These are phyloP conservation scores for Glebionis coronaria DNA, from an alignment of 129 eudicot genomes.

Conservation along the genomic window DNA sequence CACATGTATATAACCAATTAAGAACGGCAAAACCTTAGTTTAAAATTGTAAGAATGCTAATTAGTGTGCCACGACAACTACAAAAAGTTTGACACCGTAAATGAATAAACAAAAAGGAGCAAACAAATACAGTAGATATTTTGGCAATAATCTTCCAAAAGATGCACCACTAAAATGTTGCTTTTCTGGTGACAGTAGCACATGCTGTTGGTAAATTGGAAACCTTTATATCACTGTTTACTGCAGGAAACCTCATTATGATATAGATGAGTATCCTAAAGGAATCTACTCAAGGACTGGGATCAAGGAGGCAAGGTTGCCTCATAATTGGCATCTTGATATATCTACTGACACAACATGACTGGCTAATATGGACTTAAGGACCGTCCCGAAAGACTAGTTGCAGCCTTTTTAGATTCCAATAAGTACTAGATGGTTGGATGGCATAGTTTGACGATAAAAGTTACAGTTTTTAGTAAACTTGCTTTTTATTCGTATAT, in stretches of 20 bases:
- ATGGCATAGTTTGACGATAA: constrained; percentile 13
- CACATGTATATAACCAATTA: too few species aligned
- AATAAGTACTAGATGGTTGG: constrained; percentile 24
- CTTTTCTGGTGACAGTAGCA: constrained; percentile 31
- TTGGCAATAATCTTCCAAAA: constrained; percentile 7
- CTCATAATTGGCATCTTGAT: constrained; percentile 4
- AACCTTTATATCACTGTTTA: constrained; percentile 20
- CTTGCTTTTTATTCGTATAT: constrained; percentile 5
- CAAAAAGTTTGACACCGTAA: neutral
- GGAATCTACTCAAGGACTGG: constrained; percentile 12
- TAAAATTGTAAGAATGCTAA: neutral
- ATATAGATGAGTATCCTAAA: constrained; percentile 8
- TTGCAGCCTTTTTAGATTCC: constrained; percentile 37
- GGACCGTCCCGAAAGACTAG: constrained; percentile 1
- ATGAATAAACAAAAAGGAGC: neutral
- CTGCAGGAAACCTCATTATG: constrained; percentile 14
- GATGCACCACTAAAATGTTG: constrained; percentile 26
- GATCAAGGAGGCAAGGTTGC: constrained; percentile 23
- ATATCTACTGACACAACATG: constrained; percentile 20
- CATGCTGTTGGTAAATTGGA: constrained; percentile 24
- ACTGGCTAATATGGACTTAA: constrained; percentile 23
- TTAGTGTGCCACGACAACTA: neutral
- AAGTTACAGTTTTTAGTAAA: constrained; percentile 1
- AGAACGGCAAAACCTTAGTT: neutral
- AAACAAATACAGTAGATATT: neutral